Evolutionary conservation across 129 eudicot genomes (phyloP).

Genomic region (Arctium lappa): DNA sequence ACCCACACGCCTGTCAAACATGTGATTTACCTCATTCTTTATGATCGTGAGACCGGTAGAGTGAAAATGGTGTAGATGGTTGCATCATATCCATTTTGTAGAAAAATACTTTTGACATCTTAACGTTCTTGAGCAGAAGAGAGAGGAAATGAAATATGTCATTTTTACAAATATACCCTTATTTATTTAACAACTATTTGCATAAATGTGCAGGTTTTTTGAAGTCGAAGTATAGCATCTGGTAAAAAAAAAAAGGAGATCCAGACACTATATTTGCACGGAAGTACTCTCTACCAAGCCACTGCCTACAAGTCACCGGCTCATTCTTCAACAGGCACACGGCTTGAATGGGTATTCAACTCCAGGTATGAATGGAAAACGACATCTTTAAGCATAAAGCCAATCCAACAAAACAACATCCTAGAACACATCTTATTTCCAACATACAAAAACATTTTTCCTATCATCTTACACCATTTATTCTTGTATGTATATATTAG

Average conservation of each 20-base stretch:
- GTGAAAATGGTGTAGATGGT: neutral
- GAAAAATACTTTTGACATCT: no score
- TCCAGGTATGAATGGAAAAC: no score
- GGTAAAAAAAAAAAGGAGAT: no score
- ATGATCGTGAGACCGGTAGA: neutral
- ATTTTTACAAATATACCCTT: neutral
- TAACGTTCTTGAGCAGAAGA: no score
- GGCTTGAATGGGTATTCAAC: no score
- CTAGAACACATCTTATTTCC: conserved; percentile 16
- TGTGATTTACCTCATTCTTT: neutral
- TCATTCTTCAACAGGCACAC: no score
- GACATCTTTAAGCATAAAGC: neutral
- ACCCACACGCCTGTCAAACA: neutral
- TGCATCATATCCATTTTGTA: no score
- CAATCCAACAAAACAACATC: conserved; percentile 3
- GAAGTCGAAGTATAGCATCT: neutral
- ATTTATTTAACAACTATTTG: neutral
- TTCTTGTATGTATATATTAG: conserved; percentile 4
- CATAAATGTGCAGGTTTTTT: neutral
- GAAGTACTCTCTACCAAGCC: no score
- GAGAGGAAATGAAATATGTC: no score
- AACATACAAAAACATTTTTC: conserved; percentile 23
- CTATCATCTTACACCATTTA: conserved; percentile 21
- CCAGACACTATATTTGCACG: no score
- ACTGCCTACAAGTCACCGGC: no score